Base-by-base conservation (phyloP, 129 eudicot species). In the Artemisia annua region DNA sequence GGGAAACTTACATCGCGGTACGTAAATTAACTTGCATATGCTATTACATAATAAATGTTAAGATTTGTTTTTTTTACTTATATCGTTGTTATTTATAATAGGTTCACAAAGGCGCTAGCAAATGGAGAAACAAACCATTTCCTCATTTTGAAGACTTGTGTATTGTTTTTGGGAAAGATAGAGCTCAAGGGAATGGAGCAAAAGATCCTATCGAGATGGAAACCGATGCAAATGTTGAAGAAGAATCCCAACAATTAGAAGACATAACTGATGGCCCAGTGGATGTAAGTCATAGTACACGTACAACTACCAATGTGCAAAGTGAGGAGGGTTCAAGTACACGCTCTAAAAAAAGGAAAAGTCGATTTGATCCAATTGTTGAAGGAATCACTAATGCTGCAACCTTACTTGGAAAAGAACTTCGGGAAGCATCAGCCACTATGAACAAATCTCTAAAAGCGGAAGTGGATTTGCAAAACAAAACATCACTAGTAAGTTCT, bases 311-410 rank as follows among this genome's bases (percentile, higher is more conserved):
- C 19, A 58, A 16, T 1, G 24, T 4, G 11, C 13, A 58, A 58
- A 58, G 11, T 58, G 63, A 57, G 10, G 63, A 57, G 22, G 11
- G 13, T 17, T 20, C 63, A 20, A 57, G 11, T 20, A 3, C 24
- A 35, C 44, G 8, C 2, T 15, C 63, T n/a, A 57, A 18, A 10
- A 57, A 57, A 20, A 57, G 28, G 13, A 24, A 24, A 18, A 19
- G 44, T 50, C 14, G 16, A 59, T 28, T 22, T 24, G 43, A 24
- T 59, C 43, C 1, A 20, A 0, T 59, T 10, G n/a, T 24, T 10
- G 65, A 59, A 32, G 65, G 65, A 59, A 24, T 59, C 13, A 18
- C 65, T 24, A 59, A 18, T 59, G 65, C 65, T 11, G 43, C 65
- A 2, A 59, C 24, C 13, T 6, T 59, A 11, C 39, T 59, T 10